phyloP scores from a whole-genome alignment of 176 grass and related monocot species.

The Metroxylon sagu region DNA sequence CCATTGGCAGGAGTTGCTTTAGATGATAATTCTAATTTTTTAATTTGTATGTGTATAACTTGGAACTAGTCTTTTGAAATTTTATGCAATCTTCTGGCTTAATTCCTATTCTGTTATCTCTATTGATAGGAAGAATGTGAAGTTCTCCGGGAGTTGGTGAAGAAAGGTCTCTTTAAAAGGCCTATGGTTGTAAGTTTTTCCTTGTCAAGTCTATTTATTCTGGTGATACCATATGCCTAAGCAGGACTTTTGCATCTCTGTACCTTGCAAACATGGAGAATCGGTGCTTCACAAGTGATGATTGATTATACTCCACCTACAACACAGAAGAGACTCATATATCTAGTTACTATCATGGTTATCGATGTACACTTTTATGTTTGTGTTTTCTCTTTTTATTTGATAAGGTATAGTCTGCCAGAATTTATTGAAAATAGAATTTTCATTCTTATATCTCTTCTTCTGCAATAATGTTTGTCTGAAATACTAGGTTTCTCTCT shows the following conservation, averaged over 20 bases:
- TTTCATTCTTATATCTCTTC: too few species aligned
- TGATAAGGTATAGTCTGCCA: too few species aligned
- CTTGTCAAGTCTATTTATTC: not conserved
- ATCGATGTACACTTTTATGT: too few species aligned
- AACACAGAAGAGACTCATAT: too few species aligned
- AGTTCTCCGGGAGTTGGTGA: slow-evolving; percentile 43
- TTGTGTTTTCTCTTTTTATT: too few species aligned
- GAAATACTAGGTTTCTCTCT: too few species aligned
- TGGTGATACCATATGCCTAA: not conserved
- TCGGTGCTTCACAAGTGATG: too few species aligned
- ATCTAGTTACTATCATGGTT: too few species aligned
- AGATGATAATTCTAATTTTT: not conserved
- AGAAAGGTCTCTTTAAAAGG: slow-evolving; percentile 50
- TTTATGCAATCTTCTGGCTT: not conserved
- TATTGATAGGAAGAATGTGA: slow-evolving; percentile 66
- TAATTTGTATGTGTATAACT: not conserved
- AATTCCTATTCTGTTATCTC: slow-evolving; percentile 8
- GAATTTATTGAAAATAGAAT: too few species aligned
- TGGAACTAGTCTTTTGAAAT: not conserved
- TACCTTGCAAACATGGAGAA: too few species aligned
- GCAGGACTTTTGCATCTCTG: not conserved
- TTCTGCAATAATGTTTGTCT: too few species aligned
- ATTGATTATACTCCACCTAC: too few species aligned
- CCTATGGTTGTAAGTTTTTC: slow-evolving; percentile 61
- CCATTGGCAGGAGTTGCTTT: not conserved